These are phyloP conservation scores for Colletotrichum tanaceti DNA, from an alignment of 2,329 filamentous ascomycete species.

Conservation along the genomic window DNA sequence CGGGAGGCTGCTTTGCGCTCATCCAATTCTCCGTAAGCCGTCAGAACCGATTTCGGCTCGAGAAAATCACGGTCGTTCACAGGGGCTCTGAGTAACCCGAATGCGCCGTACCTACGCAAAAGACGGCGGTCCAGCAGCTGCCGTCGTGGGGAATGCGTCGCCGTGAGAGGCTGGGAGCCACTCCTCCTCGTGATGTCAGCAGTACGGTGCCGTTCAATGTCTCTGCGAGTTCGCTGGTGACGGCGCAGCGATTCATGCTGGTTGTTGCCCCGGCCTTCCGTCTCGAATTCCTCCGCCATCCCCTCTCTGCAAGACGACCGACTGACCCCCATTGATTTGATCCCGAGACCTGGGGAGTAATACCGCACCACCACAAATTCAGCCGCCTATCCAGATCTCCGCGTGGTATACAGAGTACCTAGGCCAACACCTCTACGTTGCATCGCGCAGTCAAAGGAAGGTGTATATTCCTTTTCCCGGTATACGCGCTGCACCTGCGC, in stretches of 20 bases:
- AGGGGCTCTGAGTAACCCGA: not conserved
- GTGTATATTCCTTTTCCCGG: not conserved
- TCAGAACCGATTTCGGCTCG: not conserved
- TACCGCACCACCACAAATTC: not conserved
- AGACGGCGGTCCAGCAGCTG: not conserved
- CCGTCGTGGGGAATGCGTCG: constrained; percentile 1
- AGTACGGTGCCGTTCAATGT: not conserved
- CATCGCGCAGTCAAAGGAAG: constrained; percentile 1
- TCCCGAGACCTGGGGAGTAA: constrained; percentile 13
- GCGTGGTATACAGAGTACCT: not conserved
- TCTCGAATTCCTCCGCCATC: constrained; percentile 24
- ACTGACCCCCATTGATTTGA: not conserved
- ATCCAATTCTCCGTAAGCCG: not conserved
- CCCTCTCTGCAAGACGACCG: not conserved
- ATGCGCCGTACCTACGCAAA: not conserved
- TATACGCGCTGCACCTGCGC: constrained; percentile 4
- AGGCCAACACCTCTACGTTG: constrained; percentile 1
- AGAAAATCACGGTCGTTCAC: not conserved
- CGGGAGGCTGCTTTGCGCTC: not conserved
- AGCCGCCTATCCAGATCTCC: not conserved
- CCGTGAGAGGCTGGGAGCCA: constrained; percentile 16
- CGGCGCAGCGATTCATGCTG: not conserved
- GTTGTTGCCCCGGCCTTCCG: constrained; percentile 20
- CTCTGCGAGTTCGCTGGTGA: constrained; percentile 1
- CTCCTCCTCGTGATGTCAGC: constrained; percentile 26